These are phyloP conservation scores for Echeveria elegans DNA, from an alignment of 164 flowering plant species.

Conservation along the genomic window DNA sequence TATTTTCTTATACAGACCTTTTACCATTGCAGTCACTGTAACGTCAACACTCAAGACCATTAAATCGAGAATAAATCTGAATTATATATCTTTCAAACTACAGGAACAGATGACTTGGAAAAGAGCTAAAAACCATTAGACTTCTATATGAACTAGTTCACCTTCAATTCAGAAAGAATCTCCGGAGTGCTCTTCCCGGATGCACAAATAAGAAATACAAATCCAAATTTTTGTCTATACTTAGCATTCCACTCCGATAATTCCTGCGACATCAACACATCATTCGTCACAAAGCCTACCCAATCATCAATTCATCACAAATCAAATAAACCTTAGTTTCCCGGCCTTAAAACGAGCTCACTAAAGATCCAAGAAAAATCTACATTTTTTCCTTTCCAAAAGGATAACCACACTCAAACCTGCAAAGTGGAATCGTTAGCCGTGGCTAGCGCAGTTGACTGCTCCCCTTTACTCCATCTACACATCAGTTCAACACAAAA, in stretches of 20 bases:
- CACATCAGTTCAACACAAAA: neutral
- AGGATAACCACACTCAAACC: constrained; percentile 27
- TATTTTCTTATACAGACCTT: neutral
- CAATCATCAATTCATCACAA: neutral
- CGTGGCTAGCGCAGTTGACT: constrained; percentile 76
- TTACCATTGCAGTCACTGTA: neutral
- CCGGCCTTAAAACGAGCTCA: neutral
- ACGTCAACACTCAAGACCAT: neutral
- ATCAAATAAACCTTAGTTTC: neutral
- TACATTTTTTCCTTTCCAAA: too few species aligned
- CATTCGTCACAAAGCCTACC: neutral
- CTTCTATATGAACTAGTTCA: constrained; percentile 13
- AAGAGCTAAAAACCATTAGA: neutral
- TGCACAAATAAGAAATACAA: constrained; percentile 85
- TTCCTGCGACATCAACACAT: constrained; percentile 33
- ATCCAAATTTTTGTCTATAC: constrained; percentile 76
- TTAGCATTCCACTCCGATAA: constrained; percentile 65
- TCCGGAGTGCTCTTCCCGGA: constrained; percentile 77
- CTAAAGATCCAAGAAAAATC: neutral
- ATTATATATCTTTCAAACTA: neutral
- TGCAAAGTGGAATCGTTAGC: constrained; percentile 61
- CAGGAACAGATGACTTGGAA: too few species aligned
- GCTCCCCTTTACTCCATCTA: constrained; percentile 97
- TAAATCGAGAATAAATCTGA: neutral
- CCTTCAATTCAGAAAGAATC: constrained; percentile 80